These are phyloP conservation scores for Candida tetrigidarum DNA, from an alignment of 1,139 yeast species.

Conservation along the genomic window DNA sequence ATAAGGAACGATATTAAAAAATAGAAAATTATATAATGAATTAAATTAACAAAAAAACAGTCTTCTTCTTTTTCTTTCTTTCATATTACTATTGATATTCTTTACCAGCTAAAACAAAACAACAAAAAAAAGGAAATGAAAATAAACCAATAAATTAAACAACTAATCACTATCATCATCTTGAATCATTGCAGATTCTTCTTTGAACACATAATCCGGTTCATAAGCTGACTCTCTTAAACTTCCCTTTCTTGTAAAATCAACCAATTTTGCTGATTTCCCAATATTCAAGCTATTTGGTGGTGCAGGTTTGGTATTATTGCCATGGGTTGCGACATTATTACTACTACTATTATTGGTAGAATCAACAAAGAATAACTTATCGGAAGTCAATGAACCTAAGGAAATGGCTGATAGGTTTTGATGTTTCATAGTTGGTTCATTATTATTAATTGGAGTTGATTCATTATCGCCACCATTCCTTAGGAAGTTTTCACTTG, in stretches of 20 bases:
- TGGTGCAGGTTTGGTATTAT: slow-evolving; percentile 14
- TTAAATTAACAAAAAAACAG: background rate
- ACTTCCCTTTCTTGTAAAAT: slow-evolving; percentile 55
- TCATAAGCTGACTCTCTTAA: slow-evolving; percentile 44
- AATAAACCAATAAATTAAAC: slow-evolving; percentile 23
- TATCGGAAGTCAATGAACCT: slow-evolving; percentile 17
- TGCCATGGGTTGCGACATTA: slow-evolving; percentile 19
- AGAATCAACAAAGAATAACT: slow-evolving; percentile 14
- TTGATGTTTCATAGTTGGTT: slow-evolving; percentile 17
- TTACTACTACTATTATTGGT: slow-evolving; percentile 19
- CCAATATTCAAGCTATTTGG: slow-evolving; percentile 6
- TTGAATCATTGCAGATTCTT: slow-evolving; percentile 42
- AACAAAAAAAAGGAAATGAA: background rate
- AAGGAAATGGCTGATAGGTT: slow-evolving; percentile 26
- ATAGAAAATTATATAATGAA: background rate
- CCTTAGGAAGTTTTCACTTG: slow-evolving; percentile 20
- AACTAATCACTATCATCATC: slow-evolving; percentile 38
- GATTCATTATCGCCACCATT: slow-evolving; percentile 13
- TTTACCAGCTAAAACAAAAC: background rate
- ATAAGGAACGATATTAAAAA: background rate
- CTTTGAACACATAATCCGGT: slow-evolving; percentile 31
- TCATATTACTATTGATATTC: too few relatives aligned
- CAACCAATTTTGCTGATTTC: slow-evolving; percentile 51
- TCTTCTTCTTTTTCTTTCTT: background rate
- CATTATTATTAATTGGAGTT: slow-evolving; percentile 14